Conservation (phyloP, 306 rosid genomes). For the Dicorynia guianensis region DNA sequence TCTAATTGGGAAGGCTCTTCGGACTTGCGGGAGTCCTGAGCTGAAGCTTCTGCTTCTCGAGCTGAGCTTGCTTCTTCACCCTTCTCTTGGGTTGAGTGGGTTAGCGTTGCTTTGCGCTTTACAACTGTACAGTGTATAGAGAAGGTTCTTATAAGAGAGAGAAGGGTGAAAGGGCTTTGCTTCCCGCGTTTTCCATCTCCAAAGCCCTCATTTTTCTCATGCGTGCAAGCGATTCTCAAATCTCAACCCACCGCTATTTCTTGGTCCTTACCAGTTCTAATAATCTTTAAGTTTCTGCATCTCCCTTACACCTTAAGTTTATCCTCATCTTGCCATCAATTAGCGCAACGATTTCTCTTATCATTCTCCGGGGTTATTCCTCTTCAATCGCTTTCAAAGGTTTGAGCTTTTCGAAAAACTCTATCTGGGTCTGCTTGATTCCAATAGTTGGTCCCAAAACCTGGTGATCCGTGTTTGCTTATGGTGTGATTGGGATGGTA, state of each 20-base stretch:
- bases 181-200: conserved; percentile 59
- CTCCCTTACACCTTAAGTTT: conserved; percentile 35
- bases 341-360: conserved; percentile 17
- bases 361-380: conserved; percentile 6
- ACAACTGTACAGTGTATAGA: conserved; percentile 27
- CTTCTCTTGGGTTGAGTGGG: not conserved
- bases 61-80: not conserved
- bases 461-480: conserved; percentile 15
- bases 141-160: conserved; percentile 21
- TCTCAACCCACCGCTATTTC: conserved; percentile 36
- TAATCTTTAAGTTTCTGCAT: conserved; percentile 49
- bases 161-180: conserved; percentile 37
- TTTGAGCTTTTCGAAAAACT: conserved; percentile 36
- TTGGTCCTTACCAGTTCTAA: conserved; percentile 37
- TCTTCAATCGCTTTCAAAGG: conserved; percentile 38
- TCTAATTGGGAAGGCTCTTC: no score
- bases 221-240: conserved; percentile 80
- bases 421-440: conserved; percentile 42
- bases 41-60: conserved; percentile 40
- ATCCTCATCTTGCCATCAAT: conserved; percentile 12
- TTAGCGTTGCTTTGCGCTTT: conserved; percentile 52
- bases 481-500: not conserved
- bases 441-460: conserved; percentile 29
- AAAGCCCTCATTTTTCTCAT: conserved; percentile 42
- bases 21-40: not conserved